These are phyloP conservation scores for Dalbergia cultrata DNA, from an alignment of 306 rosid genomes.

Conservation along the genomic window DNA sequence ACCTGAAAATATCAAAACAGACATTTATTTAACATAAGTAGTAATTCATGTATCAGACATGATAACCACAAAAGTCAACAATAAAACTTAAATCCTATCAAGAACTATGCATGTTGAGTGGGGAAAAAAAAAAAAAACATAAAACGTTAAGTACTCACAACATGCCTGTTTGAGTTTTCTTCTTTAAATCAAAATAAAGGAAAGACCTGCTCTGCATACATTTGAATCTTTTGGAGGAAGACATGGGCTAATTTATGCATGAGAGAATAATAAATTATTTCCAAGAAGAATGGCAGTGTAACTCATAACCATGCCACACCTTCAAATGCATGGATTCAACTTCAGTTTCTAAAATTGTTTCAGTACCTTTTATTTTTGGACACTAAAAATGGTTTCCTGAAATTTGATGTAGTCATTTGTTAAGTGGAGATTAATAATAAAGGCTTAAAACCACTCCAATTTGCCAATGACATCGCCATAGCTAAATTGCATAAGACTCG, in stretches of 20 bases:
- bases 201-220: constrained; percentile 23
- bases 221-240: constrained; percentile 23
- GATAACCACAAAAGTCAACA: constrained; percentile 40
- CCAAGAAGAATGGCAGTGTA: constrained; percentile 10
- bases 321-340: neutral
- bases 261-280: constrained; percentile 1
- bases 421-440: constrained; percentile 6
- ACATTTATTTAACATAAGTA: constrained; percentile 32
- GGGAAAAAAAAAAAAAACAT: neutral
- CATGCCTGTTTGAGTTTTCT: constrained; percentile 33
- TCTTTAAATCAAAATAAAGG: constrained; percentile 6
- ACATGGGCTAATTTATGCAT: constrained; percentile 1
- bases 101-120: constrained; percentile 13
- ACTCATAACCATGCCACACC: constrained; percentile 24
- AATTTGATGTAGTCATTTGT: constrained; percentile 6
- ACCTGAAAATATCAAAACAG: constrained; percentile 62
- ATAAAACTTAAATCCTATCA: constrained; percentile 9
- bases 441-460: constrained; percentile 26
- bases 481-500: constrained; percentile 21
- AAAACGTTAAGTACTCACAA: neutral
- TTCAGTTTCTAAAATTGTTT: constrained; percentile 22
- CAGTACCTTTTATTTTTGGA: neutral
- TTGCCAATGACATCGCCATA: constrained; percentile 30
- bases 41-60: constrained; percentile 9
- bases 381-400: constrained; percentile 14